Evolutionary conservation across 1,139 yeast genomes (phyloP).

Genomic region (Pichia sp.): DNA sequence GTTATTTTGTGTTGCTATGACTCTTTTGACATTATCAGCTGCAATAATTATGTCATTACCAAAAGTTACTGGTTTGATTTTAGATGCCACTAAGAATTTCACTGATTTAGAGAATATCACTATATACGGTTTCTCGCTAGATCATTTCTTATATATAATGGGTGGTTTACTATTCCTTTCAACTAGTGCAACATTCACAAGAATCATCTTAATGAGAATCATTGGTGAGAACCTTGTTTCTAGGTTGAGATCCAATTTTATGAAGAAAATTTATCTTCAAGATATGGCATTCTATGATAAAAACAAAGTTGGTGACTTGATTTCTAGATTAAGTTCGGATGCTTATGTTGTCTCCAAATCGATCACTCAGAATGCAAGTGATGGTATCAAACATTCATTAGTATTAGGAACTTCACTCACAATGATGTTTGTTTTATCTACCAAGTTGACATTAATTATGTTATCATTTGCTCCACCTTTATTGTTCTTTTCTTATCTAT

Average conservation of each 20-base stretch:
- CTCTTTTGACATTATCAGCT: slow-evolving; percentile 52
- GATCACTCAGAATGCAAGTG: slow-evolving; percentile 83
- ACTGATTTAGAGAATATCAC: slow-evolving; percentile 29
- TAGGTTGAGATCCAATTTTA: slow-evolving; percentile 66
- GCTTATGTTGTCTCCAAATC: slow-evolving; percentile 86
- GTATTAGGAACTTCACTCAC: slow-evolving; percentile 75
- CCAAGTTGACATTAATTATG: slow-evolving; percentile 70
- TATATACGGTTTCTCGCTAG: slow-evolving; percentile 42
- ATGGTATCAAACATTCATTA: slow-evolving; percentile 75
- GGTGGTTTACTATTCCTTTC: slow-evolving; percentile 59
- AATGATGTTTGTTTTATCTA: slow-evolving; percentile 86
- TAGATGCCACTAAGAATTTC: slow-evolving; percentile 48
- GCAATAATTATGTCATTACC: slow-evolving; percentile 71
- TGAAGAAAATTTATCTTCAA: slow-evolving; percentile 70
- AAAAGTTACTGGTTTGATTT: slow-evolving; percentile 69
- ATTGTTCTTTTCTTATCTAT: slow-evolving; percentile 61
- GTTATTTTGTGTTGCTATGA: slow-evolving; percentile 50
- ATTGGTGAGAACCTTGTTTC: slow-evolving; percentile 86
- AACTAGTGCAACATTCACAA: slow-evolving; percentile 70
- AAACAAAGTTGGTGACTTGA: slow-evolving; percentile 88
- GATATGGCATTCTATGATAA: slow-evolving; percentile 91
- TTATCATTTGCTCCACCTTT: slow-evolving; percentile 78
- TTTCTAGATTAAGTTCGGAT: slow-evolving; percentile 80
- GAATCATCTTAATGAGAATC: slow-evolving; percentile 64
- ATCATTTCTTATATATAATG: slow-evolving; percentile 40